These are phyloP conservation scores for Discostella pseudostelligera DNA, from an alignment of 108 stramenopile genomes.

Conservation along the genomic window DNA sequence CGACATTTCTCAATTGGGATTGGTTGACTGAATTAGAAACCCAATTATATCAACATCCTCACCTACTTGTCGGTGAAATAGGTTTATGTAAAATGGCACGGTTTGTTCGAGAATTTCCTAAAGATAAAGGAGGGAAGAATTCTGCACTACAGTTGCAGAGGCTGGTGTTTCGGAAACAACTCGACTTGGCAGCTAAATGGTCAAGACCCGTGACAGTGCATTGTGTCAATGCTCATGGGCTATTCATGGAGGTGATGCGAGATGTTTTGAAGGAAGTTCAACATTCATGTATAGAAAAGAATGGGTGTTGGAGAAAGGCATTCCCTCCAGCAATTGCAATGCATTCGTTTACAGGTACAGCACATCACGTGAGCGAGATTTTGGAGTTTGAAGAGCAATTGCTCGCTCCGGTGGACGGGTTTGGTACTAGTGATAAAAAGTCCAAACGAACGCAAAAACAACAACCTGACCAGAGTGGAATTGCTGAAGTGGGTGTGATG, in stretches of 20 bases:
- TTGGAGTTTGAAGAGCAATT: slow-evolving; percentile 49
- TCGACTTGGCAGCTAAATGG: slow-evolving; percentile 67
- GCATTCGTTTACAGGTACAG: slow-evolving; percentile 84
- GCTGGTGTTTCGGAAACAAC: slow-evolving; percentile 62
- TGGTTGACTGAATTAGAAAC: slow-evolving; percentile 65
- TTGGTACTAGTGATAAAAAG: slow-evolving; percentile 8
- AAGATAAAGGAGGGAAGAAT: slow-evolving; percentile 56
- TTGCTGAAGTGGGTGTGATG: slow-evolving; percentile 8
- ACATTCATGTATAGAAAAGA: slow-evolving; percentile 6
- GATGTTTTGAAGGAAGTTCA: slow-evolving; percentile 41
- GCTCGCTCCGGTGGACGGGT: slow-evolving; percentile 12
- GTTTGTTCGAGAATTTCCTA: slow-evolving; percentile 64
- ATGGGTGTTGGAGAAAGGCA: slow-evolving; percentile 4
- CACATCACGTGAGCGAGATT: slow-evolving; percentile 77
- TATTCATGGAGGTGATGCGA: slow-evolving; percentile 50
- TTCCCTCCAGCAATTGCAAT: slow-evolving; percentile 73
- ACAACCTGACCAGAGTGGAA: slow-evolving; percentile 11
- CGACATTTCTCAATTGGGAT: slow-evolving; percentile 35
- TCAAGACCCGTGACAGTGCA: slow-evolving; percentile 75
- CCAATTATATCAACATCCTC: slow-evolving; percentile 61
- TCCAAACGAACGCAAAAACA: slow-evolving; percentile 5
- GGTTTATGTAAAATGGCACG: slow-evolving; percentile 81
- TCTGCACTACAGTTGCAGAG: slow-evolving; percentile 64
- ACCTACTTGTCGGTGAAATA: slow-evolving; percentile 73
- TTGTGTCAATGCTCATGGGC: slow-evolving; percentile 76